Evolutionary conservation across 164 flowering plant genomes (phyloP), one percentile per base, ranked within the genome.

Genomic region (Chimonanthus salicifolius): DNA sequence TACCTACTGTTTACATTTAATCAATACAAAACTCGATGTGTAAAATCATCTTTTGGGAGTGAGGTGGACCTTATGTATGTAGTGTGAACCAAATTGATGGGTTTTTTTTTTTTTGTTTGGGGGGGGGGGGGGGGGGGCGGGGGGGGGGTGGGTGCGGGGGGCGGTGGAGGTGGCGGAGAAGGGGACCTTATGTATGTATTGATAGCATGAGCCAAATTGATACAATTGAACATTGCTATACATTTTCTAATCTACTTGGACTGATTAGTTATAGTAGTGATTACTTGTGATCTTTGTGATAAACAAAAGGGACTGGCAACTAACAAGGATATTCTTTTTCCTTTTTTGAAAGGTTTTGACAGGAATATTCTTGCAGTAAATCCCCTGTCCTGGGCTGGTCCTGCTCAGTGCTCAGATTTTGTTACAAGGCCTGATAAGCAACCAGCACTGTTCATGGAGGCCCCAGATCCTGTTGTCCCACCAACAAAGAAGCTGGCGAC

Each of bases 401-500:
- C 75, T 6, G 62, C 5, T 5, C 33, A 43, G 18, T 65, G 43
- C 75, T 44, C 75, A 11, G 69, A 68, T 13, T 15, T 66, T 66
- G 49, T 15, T 11, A 6, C 33, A 6, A 66, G 69, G 15, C 70
- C 20, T 5, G n/a, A 7, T 13, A 49, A n/a, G 21, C 20, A n/a
- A 20, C 11, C 58, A 9, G 70, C 33, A n/a, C 58, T 58, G n/a
- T 48, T 6, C 3, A 49, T 13, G 13, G 64, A 51, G 45, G 20
- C 54, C 7, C 62, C 68, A 8, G 72, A 3, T 5, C 51, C 11
- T 60, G 47, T 62, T 49, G 18, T n/a, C 20, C 66, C 71, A 33
- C 72, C 67, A 21, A 13, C 64, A 47, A 74, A 74, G 76, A 74
- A 74, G 33, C 72, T 21, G 54, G 67, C 67, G 47, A 71, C 69